phyloP scores from a whole-genome alignment of 2,329 filamentous ascomycete species.

The Coniochaeta sp. region DNA sequence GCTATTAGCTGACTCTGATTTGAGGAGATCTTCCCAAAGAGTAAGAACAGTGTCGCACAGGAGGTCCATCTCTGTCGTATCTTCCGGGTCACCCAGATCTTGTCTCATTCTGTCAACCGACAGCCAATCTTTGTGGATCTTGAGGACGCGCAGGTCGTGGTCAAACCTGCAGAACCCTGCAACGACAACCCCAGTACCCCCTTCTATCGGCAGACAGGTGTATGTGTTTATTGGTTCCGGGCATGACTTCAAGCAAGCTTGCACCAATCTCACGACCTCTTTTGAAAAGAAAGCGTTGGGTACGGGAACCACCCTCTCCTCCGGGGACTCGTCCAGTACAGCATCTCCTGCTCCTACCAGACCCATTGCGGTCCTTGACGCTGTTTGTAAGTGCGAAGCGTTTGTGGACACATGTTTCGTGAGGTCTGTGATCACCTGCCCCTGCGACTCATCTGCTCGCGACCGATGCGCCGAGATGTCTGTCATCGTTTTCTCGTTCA shows the following conservation, averaged over 20 bases:
- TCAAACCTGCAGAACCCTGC: not conserved
- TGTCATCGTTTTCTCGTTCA: not conserved
- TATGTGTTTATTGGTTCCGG: not conserved
- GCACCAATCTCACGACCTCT: not conserved
- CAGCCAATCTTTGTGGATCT: not conserved
- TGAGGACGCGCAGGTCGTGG: not conserved
- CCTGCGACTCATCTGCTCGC: not conserved
- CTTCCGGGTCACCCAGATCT: not conserved
- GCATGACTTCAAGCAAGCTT: not conserved
- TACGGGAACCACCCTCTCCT: not conserved
- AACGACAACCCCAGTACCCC: not conserved
- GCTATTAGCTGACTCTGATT: not conserved
- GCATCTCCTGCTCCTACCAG: not conserved
- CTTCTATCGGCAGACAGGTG: not conserved
- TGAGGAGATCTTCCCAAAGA: not conserved
- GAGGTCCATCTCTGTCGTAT: not conserved
- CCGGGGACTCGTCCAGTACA: not conserved
- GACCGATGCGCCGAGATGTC: not conserved
- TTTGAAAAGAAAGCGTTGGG: not conserved
- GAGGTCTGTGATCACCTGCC: not conserved
- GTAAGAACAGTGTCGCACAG: not conserved
- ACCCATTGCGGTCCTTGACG: not conserved
- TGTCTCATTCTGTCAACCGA: not conserved
- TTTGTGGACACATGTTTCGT: not conserved
- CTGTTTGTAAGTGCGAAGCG: not conserved